Base-by-base conservation (phyloP, 202 grass and related monocot species). In the Cymbopogon flexuosus region DNA sequence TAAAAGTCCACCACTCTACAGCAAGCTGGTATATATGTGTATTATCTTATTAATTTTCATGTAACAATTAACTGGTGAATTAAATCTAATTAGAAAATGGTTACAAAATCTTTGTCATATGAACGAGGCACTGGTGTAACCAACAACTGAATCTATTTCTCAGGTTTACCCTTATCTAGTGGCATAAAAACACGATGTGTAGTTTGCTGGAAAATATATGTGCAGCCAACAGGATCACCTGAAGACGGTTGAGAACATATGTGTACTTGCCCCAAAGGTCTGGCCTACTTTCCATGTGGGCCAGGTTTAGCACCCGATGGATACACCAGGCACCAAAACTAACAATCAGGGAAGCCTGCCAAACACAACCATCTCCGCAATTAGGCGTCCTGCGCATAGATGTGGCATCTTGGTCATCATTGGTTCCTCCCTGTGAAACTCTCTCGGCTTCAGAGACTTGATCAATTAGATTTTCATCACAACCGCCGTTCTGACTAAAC, bases 241-340 rank as follows among this genome's bases (percentile, higher is more conserved):
- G 94, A 79, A 97, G 91, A 62, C 91, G 91, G 76, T 97, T 97
- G 30, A 94, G 89, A 70, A 97, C 94, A 13, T 94, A 97, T 27
- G 94, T 97, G 59, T 94, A 94, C 84, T 97, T 97, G 36, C 94
- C 94, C 94, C 91, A 97, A 81, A 97, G 85, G 42, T 97, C 94
- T 8, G 94, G 94, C 73, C 94, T 87, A 54, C 91, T 97, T 85
- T 97, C 94, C 75, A 94, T 89, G 16, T 82, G 84, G 68, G 89
- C 94, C 33, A 97, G 74, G 69, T 92, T 86, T 27, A 94, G 75
- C 46, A 94, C 89, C 47, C 91, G 83, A 18, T 69, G 82, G 49
- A 94, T 83, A 34, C 91, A 97, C 94, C 94, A 94, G 63, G 94
- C 91, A 87, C 94, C 91, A 29, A 97, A 97, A 79, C 91, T 97